These are phyloP conservation scores for Haematococcus lacustris DNA, from an alignment of 139 green algal genomes.

Conservation along the genomic window DNA sequence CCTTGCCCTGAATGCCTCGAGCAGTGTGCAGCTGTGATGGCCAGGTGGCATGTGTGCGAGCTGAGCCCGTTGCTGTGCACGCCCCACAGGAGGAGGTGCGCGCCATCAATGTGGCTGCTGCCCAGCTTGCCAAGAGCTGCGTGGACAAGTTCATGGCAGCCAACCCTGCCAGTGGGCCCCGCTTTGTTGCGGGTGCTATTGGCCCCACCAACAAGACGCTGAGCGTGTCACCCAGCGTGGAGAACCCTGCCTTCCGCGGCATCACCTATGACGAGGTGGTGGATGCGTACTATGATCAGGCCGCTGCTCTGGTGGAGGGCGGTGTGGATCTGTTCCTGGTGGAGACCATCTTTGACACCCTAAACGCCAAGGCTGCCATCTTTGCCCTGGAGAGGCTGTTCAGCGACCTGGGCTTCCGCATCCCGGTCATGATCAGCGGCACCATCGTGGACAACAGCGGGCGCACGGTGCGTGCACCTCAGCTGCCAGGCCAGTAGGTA, in stretches of 20 bases:
- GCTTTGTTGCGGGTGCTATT: slow-evolving; percentile 92
- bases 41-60: too few relatives aligned
- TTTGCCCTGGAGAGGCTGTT: slow-evolving; percentile 93
- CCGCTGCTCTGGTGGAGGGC: slow-evolving; percentile 73
- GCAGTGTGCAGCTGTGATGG: too few relatives aligned
- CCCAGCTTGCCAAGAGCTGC: slow-evolving; percentile 75
- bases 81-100: too few relatives aligned
- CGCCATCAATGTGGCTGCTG: too few relatives aligned
- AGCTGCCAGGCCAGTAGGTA: neutral
- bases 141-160: slow-evolving; percentile 63
- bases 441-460: slow-evolving; percentile 95
- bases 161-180: slow-evolving; percentile 61
- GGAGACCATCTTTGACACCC: slow-evolving; percentile 98
- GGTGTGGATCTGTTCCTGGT: slow-evolving; percentile 95
- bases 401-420: slow-evolving; percentile 57
- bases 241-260: slow-evolving; percentile 92
- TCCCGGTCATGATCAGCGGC: slow-evolving; percentile 92
- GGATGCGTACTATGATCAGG: slow-evolving; percentile 89
- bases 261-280: slow-evolving; percentile 96
- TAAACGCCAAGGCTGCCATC: slow-evolving; percentile 94
- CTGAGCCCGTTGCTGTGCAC: too few relatives aligned
- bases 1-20: too few relatives aligned
- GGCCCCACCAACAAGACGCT: slow-evolving; percentile 97
- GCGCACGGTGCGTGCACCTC: slow-evolving; percentile 50
- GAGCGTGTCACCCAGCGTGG: slow-evolving; percentile 88